phyloP scores from a whole-genome alignment of 2,329 filamentous ascomycete species.

The Colletotrichum gigasporum region DNA sequence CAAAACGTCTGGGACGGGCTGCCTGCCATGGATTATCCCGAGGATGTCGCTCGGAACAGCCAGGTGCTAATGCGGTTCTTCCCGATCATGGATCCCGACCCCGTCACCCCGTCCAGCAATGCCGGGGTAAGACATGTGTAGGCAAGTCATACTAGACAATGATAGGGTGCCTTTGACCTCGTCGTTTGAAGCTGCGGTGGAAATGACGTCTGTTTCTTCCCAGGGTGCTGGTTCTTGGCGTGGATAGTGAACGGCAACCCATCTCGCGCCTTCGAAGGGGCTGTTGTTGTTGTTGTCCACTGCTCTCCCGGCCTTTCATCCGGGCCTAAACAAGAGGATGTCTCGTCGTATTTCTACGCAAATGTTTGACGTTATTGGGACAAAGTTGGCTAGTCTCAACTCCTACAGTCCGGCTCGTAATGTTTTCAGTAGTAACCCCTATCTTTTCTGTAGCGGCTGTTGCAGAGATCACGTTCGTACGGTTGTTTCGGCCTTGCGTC shows the following conservation, averaged over 20 bases:
- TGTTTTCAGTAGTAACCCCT: no score
- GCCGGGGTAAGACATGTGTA: conserved; percentile 27
- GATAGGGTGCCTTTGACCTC: conserved; percentile 1
- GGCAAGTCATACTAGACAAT: conserved; percentile 14
- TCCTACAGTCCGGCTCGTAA: no score
- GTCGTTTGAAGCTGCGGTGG: neutral
- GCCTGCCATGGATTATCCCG: conserved; percentile 30
- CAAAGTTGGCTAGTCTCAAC: no score
- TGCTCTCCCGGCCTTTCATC: neutral
- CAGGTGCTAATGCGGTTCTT: conserved; percentile 32
- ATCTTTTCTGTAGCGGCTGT: no score
- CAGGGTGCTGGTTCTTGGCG: conserved; percentile 1
- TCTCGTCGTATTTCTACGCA: no score
- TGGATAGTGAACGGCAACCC: neutral
- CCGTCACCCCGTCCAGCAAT: conserved; percentile 27
- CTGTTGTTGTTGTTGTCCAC: neutral
- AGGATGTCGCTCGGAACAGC: conserved; percentile 29
- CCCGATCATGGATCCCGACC: conserved; percentile 32
- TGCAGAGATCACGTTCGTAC: no score
- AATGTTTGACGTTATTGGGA: no score
- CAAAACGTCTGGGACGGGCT: conserved; percentile 10
- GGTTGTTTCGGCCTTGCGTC: no score
- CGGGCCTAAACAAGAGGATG: neutral
- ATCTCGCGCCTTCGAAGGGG: no score
- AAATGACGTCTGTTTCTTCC: conserved; percentile 17